These are phyloP conservation scores for Rhodocollybia butyracea DNA, from an alignment of 768 basidiomycete genomes.

Conservation along the genomic window DNA sequence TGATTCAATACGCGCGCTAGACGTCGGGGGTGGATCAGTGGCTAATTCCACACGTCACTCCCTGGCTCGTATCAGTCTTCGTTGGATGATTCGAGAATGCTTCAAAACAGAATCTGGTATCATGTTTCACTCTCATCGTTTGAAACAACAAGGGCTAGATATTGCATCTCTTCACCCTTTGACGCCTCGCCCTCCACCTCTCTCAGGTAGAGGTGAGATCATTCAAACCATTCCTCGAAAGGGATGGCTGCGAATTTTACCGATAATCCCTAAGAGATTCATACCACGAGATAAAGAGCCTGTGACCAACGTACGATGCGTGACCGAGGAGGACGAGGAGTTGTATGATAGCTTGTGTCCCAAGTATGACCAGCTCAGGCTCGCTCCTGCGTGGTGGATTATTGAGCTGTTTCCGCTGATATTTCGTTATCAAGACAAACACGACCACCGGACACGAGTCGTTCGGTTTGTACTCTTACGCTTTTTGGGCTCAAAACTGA, in stretches of 20 bases:
- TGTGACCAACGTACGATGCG: background rate
- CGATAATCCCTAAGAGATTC: too few relatives aligned
- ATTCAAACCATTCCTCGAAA: constrained; percentile 20
- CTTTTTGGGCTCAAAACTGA: background rate
- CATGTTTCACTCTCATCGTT: constrained; percentile 47
- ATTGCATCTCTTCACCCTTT: constrained; percentile 43
- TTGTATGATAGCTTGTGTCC: constrained; percentile 53
- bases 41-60: constrained; percentile 30
- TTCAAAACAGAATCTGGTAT: constrained; percentile 56
- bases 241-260: background rate
- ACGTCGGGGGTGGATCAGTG: constrained; percentile 56
- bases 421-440: constrained; percentile 32
- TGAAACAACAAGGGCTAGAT: constrained; percentile 45
- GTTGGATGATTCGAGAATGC: constrained; percentile 72
- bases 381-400: constrained; percentile 59
- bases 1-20: constrained; percentile 21
- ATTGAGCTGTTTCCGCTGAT: constrained; percentile 54
- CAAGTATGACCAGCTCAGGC: constrained; percentile 55
- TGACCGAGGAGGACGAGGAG: constrained; percentile 63
- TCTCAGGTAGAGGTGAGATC: constrained; percentile 12
- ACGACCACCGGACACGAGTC: constrained; percentile 23
- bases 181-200: constrained; percentile 21
- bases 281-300: background rate
- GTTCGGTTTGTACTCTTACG: constrained; percentile 5
- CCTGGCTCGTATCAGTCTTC: constrained; percentile 50